A percentile compares a stretch with the other conserved stretches of the same genome.
These are phyloP conservation scores for Sporothrix pallida DNA, from an alignment of 2,329 filamentous ascomycete species.

Conservation along the genomic window DNA sequence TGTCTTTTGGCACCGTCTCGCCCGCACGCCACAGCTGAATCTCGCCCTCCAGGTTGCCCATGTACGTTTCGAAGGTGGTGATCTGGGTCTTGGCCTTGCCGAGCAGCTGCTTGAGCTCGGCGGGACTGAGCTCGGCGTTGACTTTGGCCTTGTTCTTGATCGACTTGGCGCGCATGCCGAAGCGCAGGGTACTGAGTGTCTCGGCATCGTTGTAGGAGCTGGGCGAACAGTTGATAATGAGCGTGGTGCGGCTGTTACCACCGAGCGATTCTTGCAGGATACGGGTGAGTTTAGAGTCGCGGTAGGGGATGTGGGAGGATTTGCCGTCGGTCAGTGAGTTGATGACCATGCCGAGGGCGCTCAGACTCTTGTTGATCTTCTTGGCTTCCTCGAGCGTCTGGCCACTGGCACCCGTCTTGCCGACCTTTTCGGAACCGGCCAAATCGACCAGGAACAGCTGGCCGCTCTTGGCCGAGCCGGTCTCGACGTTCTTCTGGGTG, in stretches of 20 bases:
- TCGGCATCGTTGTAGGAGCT: conserved; percentile 98
- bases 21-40: conserved; percentile 86
- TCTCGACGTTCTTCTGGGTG: conserved; percentile 97
- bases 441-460: conserved; percentile 97
- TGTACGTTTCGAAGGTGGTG: conserved; percentile 86
- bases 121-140: conserved; percentile 94
- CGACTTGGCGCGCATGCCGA: conserved; percentile 94
- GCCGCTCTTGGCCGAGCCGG: conserved; percentile 92
- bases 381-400: conserved; percentile 98
- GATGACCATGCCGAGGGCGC: conserved; percentile 98
- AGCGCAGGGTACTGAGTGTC: conserved; percentile 88
- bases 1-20: conserved; percentile 85
- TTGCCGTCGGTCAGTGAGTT: conserved; percentile 96
- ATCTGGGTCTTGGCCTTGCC: conserved; percentile 91
- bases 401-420: conserved; percentile 96
- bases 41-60: conserved; percentile 81
- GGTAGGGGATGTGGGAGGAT: conserved; percentile 93
- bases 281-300: conserved; percentile 96
- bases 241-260: conserved; percentile 96
- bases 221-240: conserved; percentile 99
- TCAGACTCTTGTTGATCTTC: conserved; percentile 99
- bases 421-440: conserved; percentile 97
- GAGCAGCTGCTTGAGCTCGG: conserved; percentile 90
- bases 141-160: conserved; percentile 99
- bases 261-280: conserved; percentile 96